A percentile compares a stretch with the other conserved stretches of the same genome.
Conservation (phyloP, 1,284 basidiomycete genomes). For the Coriolopsis trogii region DNA sequence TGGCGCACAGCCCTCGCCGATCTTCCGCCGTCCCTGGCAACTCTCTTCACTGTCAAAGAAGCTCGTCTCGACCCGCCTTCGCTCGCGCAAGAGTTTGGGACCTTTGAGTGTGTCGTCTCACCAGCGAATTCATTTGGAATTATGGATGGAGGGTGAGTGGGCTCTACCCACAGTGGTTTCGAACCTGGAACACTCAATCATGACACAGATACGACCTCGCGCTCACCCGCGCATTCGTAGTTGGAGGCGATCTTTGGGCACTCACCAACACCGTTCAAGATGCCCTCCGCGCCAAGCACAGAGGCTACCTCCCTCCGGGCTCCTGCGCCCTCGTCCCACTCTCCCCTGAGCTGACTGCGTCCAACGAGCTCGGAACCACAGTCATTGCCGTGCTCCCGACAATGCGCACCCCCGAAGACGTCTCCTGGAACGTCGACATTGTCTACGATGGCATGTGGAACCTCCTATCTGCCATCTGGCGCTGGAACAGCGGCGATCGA, state of each 20-base stretch:
- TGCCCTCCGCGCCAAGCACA: slow-evolving; percentile 21
- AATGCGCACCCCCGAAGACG: slow-evolving; percentile 27
- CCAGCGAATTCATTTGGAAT: slow-evolving; percentile 26
- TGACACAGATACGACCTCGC: slow-evolving; percentile 25
- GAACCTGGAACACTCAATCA: not conserved
- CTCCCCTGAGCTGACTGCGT: slow-evolving; percentile 15
- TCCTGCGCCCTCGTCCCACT: slow-evolving; percentile 29
- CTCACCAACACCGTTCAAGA: slow-evolving; percentile 28
- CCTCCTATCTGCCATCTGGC: slow-evolving; percentile 27
- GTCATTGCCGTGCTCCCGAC: slow-evolving; percentile 29
- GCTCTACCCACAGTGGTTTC: not conserved
- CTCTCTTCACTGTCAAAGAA: slow-evolving; percentile 16
- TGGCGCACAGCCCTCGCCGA: slow-evolving; percentile 14
- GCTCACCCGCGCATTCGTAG: slow-evolving; percentile 23
- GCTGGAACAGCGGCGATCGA: no score
- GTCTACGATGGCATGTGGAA: slow-evolving; percentile 34
- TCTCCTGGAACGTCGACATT: slow-evolving; percentile 30
- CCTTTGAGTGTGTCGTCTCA: slow-evolving; percentile 25
- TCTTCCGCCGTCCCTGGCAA: slow-evolving; percentile 4
- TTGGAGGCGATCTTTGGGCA: slow-evolving; percentile 23
- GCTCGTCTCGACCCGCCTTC: slow-evolving; percentile 8
- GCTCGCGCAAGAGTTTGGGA: slow-evolving; percentile 14
- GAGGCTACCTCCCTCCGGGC: slow-evolving; percentile 28
- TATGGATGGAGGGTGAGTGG: slow-evolving; percentile 24
- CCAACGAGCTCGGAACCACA: slow-evolving; percentile 20